These are phyloP conservation scores for Emericellopsis atlantica DNA, from an alignment of 2,329 filamentous ascomycete species.

Conservation along the genomic window DNA sequence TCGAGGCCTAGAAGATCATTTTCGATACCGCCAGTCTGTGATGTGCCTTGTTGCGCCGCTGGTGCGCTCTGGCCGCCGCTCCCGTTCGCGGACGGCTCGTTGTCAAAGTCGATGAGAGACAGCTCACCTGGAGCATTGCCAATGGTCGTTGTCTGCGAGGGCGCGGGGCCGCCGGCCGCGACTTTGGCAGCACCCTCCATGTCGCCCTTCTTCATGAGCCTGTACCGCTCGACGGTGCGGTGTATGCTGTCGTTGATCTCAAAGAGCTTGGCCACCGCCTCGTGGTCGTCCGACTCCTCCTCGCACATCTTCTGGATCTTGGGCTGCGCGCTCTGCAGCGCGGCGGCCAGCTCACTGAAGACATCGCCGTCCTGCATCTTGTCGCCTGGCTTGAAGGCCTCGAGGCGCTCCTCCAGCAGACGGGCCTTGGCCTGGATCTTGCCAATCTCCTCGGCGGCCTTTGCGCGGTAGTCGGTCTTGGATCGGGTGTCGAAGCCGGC, in stretches of 20 bases:
- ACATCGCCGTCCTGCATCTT: conserved; percentile 57
- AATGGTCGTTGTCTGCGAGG: conserved; percentile 45
- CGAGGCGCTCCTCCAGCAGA: conserved; percentile 83
- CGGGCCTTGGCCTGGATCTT: conserved; percentile 94
- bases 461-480: conserved; percentile 96
- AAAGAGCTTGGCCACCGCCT: conserved; percentile 87
- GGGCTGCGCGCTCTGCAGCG: conserved; percentile 85
- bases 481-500: conserved; percentile 89
- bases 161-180: conserved; percentile 56
- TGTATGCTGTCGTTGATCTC: conserved; percentile 99
- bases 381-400: conserved; percentile 72
- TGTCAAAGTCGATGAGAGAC: conserved; percentile 87
- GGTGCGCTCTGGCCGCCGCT: conserved; percentile 17
- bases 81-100: conserved; percentile 41
- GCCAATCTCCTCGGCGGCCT: conserved; percentile 87
- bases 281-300: conserved; percentile 92
- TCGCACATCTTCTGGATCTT: conserved; percentile 99
- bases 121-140: conserved; percentile 50
- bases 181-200: conserved; percentile 72
- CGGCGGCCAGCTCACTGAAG: conserved; percentile 74
- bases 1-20: conserved; percentile 86
- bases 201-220: conserved; percentile 91
- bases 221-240: conserved; percentile 88
- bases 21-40: conserved; percentile 57
- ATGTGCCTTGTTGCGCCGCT: conserved; percentile 7